These are phyloP conservation scores for Suaeda aralocaspica DNA, from an alignment of 148 eudicot genomes.

Conservation along the genomic window DNA sequence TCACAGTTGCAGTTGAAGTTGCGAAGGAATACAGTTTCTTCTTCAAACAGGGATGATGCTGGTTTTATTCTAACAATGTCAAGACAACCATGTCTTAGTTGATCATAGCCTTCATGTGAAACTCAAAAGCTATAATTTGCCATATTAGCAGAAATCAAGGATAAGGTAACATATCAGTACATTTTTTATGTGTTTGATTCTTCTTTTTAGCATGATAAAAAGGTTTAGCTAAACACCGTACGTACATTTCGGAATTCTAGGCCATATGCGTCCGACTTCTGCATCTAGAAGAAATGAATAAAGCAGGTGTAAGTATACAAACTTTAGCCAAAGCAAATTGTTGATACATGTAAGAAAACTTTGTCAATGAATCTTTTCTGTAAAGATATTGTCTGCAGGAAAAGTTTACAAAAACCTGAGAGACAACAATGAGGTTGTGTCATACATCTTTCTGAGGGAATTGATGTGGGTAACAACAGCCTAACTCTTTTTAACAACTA, in stretches of 20 bases:
- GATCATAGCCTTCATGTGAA: constrained; percentile 71
- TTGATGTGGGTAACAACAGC: no score
- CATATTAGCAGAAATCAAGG: constrained; percentile 49
- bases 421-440: no score
- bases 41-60: constrained; percentile 74
- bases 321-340: background rate
- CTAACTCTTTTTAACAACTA: no score
- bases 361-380: no score
- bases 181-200: background rate
- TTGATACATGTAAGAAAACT: background rate
- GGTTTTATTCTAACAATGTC: constrained; percentile 54
- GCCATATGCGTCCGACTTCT: constrained; percentile 24
- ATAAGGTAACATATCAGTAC: constrained; percentile 32
- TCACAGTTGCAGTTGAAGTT: constrained; percentile 61
- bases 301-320: constrained; percentile 35
- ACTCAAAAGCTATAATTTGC: constrained; percentile 62
- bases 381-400: background rate
- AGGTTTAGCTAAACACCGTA: constrained; percentile 20
- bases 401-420: no score
- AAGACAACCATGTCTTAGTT: constrained; percentile 63
- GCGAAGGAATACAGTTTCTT: constrained; percentile 89
- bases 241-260: constrained; percentile 22
- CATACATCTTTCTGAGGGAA: no score
- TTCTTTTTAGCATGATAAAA: background rate
- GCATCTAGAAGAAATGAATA: constrained; percentile 31